These are phyloP conservation scores for Dendrothele bispora DNA, from an alignment of 768 basidiomycete species.

Conservation along the genomic window DNA sequence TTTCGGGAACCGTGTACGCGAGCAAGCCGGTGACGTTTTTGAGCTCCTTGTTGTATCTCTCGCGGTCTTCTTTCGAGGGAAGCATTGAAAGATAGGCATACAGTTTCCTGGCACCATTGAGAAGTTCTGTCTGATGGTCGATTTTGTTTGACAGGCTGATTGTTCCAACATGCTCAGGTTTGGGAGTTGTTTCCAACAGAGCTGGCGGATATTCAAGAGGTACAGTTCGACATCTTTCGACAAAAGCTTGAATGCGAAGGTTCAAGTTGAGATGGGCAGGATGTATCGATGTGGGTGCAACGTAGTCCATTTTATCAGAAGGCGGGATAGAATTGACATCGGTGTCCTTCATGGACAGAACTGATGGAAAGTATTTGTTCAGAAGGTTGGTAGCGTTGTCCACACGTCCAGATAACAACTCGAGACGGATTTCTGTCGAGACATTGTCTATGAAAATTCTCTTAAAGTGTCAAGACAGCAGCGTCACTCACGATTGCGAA, in stretches of 20 bases:
- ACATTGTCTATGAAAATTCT: background rate
- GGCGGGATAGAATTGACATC: conserved; percentile 13
- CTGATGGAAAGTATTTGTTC: conserved; percentile 72
- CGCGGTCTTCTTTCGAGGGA: conserved; percentile 52
- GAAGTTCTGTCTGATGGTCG: conserved; percentile 47
- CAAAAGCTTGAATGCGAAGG: conserved; percentile 83
- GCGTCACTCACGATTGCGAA: conserved; percentile 52
- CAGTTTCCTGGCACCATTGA: conserved; percentile 66
- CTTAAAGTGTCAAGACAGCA: conserved; percentile 5
- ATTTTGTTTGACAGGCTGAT: too few species aligned
- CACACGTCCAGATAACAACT: conserved; percentile 76
- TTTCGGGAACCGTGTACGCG: conserved; percentile 81
- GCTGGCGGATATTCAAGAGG: conserved; percentile 48
- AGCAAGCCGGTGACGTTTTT: conserved; percentile 74
- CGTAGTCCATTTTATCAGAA: conserved; percentile 45
- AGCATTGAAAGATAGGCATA: conserved; percentile 62
- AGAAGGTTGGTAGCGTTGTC: conserved; percentile 67
- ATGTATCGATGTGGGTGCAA: conserved; percentile 62
- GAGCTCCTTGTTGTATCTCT: conserved; percentile 68
- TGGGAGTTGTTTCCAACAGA: conserved; percentile 27
- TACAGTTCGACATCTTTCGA: conserved; percentile 77
- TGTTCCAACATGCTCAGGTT: too few species aligned
- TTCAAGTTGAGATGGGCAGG: conserved; percentile 81
- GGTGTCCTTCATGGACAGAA: conserved; percentile 40
- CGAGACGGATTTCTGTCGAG: conserved; percentile 71